Base-by-base conservation (phyloP, 306 rosid genomes). In the Sesbania bispinosa region DNA sequence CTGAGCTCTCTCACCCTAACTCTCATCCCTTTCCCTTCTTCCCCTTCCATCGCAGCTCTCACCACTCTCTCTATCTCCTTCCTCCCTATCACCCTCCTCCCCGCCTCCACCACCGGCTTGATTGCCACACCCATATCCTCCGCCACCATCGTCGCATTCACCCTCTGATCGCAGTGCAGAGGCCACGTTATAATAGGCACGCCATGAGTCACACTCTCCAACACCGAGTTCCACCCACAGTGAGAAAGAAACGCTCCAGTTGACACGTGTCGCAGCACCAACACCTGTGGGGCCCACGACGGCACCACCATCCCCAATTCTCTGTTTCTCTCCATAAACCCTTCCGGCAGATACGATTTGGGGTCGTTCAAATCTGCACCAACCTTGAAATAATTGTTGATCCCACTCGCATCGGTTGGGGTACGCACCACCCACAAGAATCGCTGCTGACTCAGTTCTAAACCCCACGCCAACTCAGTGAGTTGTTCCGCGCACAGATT, bases 141-240 rank as follows among this genome's bases (percentile, higher is more conserved):
- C n/a, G 7, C 80, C 18, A 81, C 50, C 61, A 65, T 59, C 13
- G 86, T 64, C 2, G 86, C 86, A 8, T 83, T 86, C 73, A 69
- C 76, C 55, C 62, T 79, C 20, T 86, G 90, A 58, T 86, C 90
- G n/a, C n/a, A 0, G 84, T 77, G n/a, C 75, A 86, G 7, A 86
- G 90, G 84, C 90, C 90, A 83, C n/a, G 79, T 67, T 1, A 86
- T 76, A 68, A 86, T 18, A 10, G 88, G 88, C 20, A 86, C 80
- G 1, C 90, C 88, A 5, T 53, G 9, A 0, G 16, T 29, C 11
- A 81, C 4, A 39, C 90, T 83, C 77, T 86, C 90, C 75, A 83
- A 27, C 19, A 63, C 5, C 2, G 90, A 83, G 70, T 86, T 86
- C 90, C 90, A 83, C 8, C 90, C 88, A 21, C 88, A 86, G 52